phyloP scores from a whole-genome alignment of 2,329 filamentous ascomycete genomes.

The Sporothrix protearum region DNA sequence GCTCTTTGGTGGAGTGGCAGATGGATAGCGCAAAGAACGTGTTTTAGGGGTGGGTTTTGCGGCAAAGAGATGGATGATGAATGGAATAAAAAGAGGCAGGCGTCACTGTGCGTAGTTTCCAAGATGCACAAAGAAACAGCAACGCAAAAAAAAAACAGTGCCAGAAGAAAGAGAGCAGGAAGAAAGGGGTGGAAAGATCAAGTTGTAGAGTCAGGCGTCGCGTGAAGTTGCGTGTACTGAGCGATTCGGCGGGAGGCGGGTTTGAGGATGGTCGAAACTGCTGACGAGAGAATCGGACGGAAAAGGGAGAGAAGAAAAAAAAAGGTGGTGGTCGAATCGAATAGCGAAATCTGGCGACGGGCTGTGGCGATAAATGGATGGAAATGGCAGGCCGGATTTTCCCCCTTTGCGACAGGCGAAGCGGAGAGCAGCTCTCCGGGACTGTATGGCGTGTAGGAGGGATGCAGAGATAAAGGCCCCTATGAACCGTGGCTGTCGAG shows the following conservation, averaged over 20 bases:
- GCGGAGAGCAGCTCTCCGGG: slow-evolving; percentile 8
- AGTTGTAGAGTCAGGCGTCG: background rate
- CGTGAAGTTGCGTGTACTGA: background rate
- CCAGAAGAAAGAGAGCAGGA: background rate
- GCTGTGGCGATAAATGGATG: slow-evolving; percentile 20
- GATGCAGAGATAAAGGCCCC: background rate
- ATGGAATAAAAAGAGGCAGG: background rate
- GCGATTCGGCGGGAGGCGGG: slow-evolving; percentile 13
- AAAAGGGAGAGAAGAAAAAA: background rate
- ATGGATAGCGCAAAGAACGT: background rate
- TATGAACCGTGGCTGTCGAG: background rate
- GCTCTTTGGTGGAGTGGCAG: background rate
- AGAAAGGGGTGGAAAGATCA: background rate
- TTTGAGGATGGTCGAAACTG: slow-evolving; percentile 14
- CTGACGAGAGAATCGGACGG: slow-evolving; percentile 20
- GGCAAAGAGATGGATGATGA: background rate
- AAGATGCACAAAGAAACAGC: slow-evolving; percentile 2
- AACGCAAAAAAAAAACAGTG: background rate
- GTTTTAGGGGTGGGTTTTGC: background rate
- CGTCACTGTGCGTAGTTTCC: background rate
- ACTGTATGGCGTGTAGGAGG: background rate
- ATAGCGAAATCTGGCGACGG: slow-evolving; percentile 8
- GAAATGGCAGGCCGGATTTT: slow-evolving; percentile 2
- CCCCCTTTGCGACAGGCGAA: slow-evolving; percentile 21
- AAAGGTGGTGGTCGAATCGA: background rate